Evolutionary conservation across 495 filamentous ascomycete species (phyloP).

Genomic region (Tetracladium setigerum): DNA sequence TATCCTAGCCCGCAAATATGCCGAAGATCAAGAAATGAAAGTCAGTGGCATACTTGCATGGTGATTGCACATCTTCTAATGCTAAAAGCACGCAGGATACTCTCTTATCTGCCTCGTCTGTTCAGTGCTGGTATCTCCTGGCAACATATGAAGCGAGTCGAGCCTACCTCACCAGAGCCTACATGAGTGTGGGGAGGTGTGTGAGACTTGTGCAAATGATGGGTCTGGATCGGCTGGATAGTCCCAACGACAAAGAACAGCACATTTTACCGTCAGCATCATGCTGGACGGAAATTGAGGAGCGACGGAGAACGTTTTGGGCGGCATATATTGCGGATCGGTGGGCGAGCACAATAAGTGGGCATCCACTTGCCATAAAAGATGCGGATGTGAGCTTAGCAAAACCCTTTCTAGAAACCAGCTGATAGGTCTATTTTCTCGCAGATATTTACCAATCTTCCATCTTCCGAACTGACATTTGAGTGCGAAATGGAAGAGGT

Average conservation of each 20-base stretch:
- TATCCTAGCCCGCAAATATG: slow-evolving; percentile 74
- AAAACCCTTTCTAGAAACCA: not conserved
- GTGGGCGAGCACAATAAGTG: slow-evolving; percentile 90
- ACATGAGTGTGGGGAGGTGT: slow-evolving; percentile 77
- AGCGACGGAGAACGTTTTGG: slow-evolving; percentile 87
- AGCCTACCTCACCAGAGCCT: slow-evolving; percentile 92
- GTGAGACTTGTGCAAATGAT: slow-evolving; percentile 78
- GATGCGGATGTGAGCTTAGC: slow-evolving; percentile 54
- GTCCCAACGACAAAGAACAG: slow-evolving; percentile 77
- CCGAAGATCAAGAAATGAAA: slow-evolving; percentile 81
- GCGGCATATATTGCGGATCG: slow-evolving; percentile 79
- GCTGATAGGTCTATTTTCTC: not conserved
- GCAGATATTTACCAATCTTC: slow-evolving; percentile 70
- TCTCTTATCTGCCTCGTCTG: slow-evolving; percentile 57
- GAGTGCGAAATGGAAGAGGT: slow-evolving; percentile 61
- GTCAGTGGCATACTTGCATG: slow-evolving; percentile 62
- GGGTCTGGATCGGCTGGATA: slow-evolving; percentile 81
- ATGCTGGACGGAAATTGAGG: slow-evolving; percentile 85
- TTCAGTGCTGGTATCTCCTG: slow-evolving; percentile 73
- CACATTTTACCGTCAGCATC: slow-evolving; percentile 25
- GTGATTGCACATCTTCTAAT: slow-evolving; percentile 40
- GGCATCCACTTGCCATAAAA: slow-evolving; percentile 91
- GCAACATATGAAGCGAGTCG: slow-evolving; percentile 82
- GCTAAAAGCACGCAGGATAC: slow-evolving; percentile 31
- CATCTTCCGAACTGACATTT: slow-evolving; percentile 73